Base-by-base conservation (phyloP, 148 eudicot species). In the Simmondsia chinensis region DNA sequence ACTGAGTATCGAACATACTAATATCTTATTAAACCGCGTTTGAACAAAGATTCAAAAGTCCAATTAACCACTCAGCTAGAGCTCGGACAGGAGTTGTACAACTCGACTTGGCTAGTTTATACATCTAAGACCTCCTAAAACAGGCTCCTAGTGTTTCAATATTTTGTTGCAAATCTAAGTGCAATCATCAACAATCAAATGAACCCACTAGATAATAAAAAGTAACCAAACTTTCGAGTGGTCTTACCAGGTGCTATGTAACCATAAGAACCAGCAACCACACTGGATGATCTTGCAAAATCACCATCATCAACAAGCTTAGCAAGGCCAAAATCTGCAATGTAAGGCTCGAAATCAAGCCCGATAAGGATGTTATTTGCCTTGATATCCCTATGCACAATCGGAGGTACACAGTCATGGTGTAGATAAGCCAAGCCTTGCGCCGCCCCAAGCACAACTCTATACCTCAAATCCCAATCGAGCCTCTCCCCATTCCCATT, bases 331-430 rank as follows among this genome's bases (percentile, higher is more conserved):
- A 87, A 82, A 50, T 87, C 94, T 31, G 96, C 93, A 56, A 87
- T 82, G 38, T 79, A 79, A 9, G 94, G 74, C 59, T 72, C 84
- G 39, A 69, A 87, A 22, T 87, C 82, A 8, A 69, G 80, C 21
- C 85, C 94, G 20, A 82, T 68, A 7, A 87, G 76, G 13, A 87
- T 87, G 58, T 86, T 86, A 33, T 78, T 86, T n/a, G 86, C 87
- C 79, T 86, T 86, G 34, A 81, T 79, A 50, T 86, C 95, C 44
- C 95, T 73, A 30, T 86, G 95, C 55, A 81, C 87, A 43, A 86
- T 86, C 2, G 95, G 87, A 60, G 94, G 96, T 32, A 71, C 84
- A 57, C 93, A 87, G 31, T 87, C 96, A 57, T 82, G 94, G 62
- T 87, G 96, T 6, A 87, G 52, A 59, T 87, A 82, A 15, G 82